Conservation (phyloP, 306 rosid species). For the Senna siamea region DNA sequence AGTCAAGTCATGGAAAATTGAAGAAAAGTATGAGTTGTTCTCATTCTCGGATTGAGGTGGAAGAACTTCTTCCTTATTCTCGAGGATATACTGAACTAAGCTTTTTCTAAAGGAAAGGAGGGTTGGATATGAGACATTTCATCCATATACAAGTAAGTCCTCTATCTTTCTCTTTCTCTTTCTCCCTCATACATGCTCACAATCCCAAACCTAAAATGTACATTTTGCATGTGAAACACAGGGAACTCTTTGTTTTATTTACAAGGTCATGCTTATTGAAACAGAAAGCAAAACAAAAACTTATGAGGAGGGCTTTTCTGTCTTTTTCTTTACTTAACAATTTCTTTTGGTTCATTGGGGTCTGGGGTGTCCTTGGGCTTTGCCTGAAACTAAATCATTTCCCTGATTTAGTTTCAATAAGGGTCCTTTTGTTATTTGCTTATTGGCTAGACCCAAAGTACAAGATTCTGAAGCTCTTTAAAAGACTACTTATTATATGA, state of each 20-base stretch:
- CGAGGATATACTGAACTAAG: slow-evolving; percentile 93
- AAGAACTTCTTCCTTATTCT: slow-evolving; percentile 90
- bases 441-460: slow-evolving; percentile 38
- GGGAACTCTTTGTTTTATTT: slow-evolving; percentile 15
- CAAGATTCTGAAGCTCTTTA: slow-evolving; percentile 40
- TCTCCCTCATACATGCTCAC: slow-evolving; percentile 32
- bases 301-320: slow-evolving; percentile 22
- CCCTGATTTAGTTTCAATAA: too few species aligned
- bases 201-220: too few species aligned
- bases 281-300: slow-evolving; percentile 32
- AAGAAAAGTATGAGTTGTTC: slow-evolving; percentile 93
- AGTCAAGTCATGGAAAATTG: slow-evolving; percentile 73
- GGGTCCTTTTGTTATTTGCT: too few species aligned
- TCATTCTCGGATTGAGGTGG: slow-evolving; percentile 81
- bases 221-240: slow-evolving; percentile 19
- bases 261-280: slow-evolving; percentile 20
- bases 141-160: slow-evolving; percentile 53
- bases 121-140: slow-evolving; percentile 45
- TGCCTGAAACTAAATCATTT: too few species aligned
- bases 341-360: too few species aligned
- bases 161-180: slow-evolving; percentile 33
- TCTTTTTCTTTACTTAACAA: too few species aligned
- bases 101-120: slow-evolving; percentile 71
- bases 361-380: too few species aligned
- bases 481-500: slow-evolving; percentile 31